phyloP scores from a whole-genome alignment of 2,329 filamentous ascomycete species.

The Chaetomium sp. region DNA sequence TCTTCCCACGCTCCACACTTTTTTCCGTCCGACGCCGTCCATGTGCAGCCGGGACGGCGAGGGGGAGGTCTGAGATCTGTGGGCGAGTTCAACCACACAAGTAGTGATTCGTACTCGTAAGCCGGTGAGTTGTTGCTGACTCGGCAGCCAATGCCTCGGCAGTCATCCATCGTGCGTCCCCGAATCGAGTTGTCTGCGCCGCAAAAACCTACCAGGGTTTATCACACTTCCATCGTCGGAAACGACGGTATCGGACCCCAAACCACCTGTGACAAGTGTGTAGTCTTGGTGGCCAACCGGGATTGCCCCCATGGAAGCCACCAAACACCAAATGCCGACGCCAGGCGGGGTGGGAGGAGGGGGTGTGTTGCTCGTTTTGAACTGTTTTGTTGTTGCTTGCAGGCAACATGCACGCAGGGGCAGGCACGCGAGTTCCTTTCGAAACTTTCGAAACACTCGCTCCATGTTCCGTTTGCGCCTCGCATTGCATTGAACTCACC shows the following conservation, averaged over 20 bases:
- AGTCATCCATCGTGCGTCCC: background rate
- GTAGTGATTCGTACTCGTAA: no score
- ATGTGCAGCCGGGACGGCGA: slow-evolving; percentile 1
- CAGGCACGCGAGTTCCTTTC: background rate
- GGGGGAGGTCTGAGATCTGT: background rate
- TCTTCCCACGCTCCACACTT: background rate
- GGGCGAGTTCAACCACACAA: background rate
- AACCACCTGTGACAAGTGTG: background rate
- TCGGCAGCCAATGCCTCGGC: background rate
- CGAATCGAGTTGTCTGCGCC: background rate
- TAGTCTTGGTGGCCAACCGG: background rate
- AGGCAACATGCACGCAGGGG: background rate
- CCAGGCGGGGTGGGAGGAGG: background rate
- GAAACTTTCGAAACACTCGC: slow-evolving; percentile 1
- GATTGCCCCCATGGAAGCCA: background rate
- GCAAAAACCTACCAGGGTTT: background rate
- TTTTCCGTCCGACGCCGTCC: slow-evolving; percentile 9
- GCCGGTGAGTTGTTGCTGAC: slow-evolving; percentile 1
- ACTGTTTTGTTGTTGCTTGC: background rate
- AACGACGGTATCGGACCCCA: background rate
- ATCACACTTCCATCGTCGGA: background rate
- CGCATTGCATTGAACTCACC: background rate
- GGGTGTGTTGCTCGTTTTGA: background rate
- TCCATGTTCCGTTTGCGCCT: background rate
- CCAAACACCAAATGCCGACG: slow-evolving; percentile 11